Conservation (phyloP, 257 asterid genomes). For the Scutellaria baicalensis region DNA sequence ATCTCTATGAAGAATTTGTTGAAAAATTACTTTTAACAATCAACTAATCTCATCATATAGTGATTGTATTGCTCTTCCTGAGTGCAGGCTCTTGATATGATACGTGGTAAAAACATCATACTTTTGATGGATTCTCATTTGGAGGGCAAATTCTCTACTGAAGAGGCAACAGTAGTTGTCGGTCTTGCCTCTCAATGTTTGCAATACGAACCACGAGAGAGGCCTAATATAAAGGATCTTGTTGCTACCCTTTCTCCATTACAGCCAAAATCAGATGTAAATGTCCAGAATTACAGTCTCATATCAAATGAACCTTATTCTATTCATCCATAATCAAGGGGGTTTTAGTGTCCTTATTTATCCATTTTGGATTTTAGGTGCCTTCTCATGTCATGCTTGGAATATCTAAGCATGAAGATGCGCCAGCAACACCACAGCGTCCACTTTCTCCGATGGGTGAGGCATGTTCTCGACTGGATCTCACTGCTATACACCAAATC, state of each 20-base stretch:
- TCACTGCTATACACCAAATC: constrained; percentile 77
- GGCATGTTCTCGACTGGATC: constrained; percentile 78
- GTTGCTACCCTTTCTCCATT: constrained; percentile 63
- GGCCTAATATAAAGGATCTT: constrained; percentile 71
- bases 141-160: constrained; percentile 82
- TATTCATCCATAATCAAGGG: no score
- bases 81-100: constrained; percentile 88
- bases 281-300: constrained; percentile 9
- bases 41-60: neutral
- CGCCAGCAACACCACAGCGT: constrained; percentile 41
- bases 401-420: constrained; percentile 39
- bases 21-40: neutral
- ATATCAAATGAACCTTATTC: neutral
- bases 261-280: constrained; percentile 73
- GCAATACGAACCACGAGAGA: constrained; percentile 82
- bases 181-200: constrained; percentile 84
- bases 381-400: constrained; percentile 51
- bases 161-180: constrained; percentile 76
- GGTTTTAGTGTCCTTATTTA: neutral
- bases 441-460: constrained; percentile 55
- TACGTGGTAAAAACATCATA: constrained; percentile 73
- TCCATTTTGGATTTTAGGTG: constrained; percentile 26
- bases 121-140: constrained; percentile 88
- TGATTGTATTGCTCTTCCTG: neutral
- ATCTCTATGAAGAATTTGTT: neutral